Percentiles rank a stretch among this genome's conserved stretches.
Conservation (phyloP, 1,284 basidiomycete species). For the Irpex rosettiformis region DNA sequence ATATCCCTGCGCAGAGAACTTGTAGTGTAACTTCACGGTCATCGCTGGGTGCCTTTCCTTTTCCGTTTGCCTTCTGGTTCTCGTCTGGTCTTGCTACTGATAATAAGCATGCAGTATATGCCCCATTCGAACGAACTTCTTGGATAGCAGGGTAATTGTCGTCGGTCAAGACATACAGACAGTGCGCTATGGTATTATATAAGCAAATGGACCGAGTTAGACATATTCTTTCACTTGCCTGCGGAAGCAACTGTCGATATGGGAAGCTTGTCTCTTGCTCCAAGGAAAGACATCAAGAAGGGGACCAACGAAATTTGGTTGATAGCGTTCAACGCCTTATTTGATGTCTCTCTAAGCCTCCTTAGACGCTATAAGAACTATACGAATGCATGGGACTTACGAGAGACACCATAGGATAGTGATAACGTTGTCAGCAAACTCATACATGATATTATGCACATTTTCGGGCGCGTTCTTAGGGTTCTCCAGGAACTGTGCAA, state of each 20-base stretch:
- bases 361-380: conserved; percentile 23
- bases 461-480: conserved; percentile 61
- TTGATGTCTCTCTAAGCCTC: conserved; percentile 77
- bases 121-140: conserved; percentile 57
- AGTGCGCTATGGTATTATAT: conserved; percentile 61
- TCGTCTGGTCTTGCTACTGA: conserved; percentile 52
- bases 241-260: conserved; percentile 72
- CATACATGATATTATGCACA: conserved; percentile 74
- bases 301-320: conserved; percentile 75
- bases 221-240: too few species aligned
- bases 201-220: too few species aligned
- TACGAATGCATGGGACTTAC: conserved; percentile 45
- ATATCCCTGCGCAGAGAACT: conserved; percentile 70
- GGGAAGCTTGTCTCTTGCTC: conserved; percentile 63
- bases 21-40: conserved; percentile 53
- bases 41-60: conserved; percentile 41
- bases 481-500: conserved; percentile 65
- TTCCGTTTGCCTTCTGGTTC: conserved; percentile 36
- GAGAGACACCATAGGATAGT: conserved; percentile 91
- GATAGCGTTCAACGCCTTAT: conserved; percentile 85
- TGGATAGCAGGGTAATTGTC: conserved; percentile 73
- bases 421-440: conserved; percentile 88
- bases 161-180: conserved; percentile 86
- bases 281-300: conserved; percentile 83
- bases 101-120: conserved; percentile 69